Conservation (phyloP, 768 basidiomycete genomes). For the Tulasnella calospora region DNA sequence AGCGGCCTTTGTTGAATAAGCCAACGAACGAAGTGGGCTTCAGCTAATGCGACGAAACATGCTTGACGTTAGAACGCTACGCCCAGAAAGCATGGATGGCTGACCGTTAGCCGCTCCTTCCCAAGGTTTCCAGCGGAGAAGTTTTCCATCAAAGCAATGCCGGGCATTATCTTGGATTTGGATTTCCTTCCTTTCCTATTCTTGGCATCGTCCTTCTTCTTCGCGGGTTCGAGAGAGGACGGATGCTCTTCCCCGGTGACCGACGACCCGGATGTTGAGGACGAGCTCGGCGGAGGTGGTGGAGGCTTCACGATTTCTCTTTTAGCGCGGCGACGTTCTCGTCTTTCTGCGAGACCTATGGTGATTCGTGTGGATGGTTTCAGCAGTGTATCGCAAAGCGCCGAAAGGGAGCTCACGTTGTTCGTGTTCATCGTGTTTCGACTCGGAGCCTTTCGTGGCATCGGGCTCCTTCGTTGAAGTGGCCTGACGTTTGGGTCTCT, state of each 20-base stretch:
- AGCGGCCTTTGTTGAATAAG: constrained; percentile 62
- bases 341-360: constrained; percentile 59
- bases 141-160: constrained; percentile 63
- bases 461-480: neutral
- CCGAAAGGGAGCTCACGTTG: constrained; percentile 36
- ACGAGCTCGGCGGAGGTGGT: neutral
- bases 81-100: constrained; percentile 27
- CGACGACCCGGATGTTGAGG: neutral
- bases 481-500: neutral
- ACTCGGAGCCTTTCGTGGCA: constrained; percentile 26
- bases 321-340: constrained; percentile 58
- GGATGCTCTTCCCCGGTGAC: neutral
- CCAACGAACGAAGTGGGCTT: constrained; percentile 47
- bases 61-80: constrained; percentile 13
- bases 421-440: constrained; percentile 36
- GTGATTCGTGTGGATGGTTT: neutral
- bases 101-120: constrained; percentile 57
- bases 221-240: neutral
- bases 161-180: constrained; percentile 38
- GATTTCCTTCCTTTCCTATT: constrained; percentile 31
- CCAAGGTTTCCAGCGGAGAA: constrained; percentile 61
- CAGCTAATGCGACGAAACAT: constrained; percentile 35
- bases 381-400: neutral
- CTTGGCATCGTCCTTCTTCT: constrained; percentile 26
- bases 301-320: constrained; percentile 48